phyloP scores from a whole-genome alignment of 495 filamentous ascomycete genomes.

The Aspergillus sparsus region DNA sequence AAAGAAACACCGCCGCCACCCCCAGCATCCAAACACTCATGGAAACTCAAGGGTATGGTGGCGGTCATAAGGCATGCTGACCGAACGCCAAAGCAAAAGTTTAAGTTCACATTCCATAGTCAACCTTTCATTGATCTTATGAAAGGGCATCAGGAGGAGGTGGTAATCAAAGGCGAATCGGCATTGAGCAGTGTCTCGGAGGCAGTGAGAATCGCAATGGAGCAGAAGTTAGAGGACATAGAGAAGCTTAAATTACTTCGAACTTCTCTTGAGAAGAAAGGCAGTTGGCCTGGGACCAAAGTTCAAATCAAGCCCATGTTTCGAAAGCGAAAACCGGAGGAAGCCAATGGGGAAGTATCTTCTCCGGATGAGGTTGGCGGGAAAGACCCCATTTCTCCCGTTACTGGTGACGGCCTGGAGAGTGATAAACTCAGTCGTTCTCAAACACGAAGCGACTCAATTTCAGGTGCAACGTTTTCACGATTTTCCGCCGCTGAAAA shows the following conservation, averaged over 20 bases:
- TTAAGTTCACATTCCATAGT: constrained; percentile 98
- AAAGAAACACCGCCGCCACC: constrained; percentile 55
- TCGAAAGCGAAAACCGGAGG: constrained; percentile 70
- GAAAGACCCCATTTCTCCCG: constrained; percentile 30
- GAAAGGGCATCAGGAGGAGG: constrained; percentile 93
- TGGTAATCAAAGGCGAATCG: constrained; percentile 87
- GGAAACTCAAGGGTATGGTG: constrained; percentile 98
- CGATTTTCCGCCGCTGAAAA: constrained; percentile 87
- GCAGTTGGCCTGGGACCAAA: constrained; percentile 91
- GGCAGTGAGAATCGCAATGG: constrained; percentile 77
- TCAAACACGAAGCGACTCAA: constrained; percentile 74
- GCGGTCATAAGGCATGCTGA: constrained; percentile 95
- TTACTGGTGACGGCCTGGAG: constrained; percentile 26
- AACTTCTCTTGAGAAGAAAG: constrained; percentile 87
- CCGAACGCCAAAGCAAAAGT: constrained; percentile 97
- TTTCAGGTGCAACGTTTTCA: constrained; percentile 83
- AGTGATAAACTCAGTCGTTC: constrained; percentile 34
- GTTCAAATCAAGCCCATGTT: constrained; percentile 99
- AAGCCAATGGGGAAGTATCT: constrained; percentile 38
- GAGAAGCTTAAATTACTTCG: constrained; percentile 81
- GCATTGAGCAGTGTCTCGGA: constrained; percentile 86
- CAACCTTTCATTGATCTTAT: constrained; percentile 93
- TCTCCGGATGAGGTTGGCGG: constrained; percentile 14
- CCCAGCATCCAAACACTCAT: constrained; percentile 89
- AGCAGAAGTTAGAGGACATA: constrained; percentile 76